Base-by-base conservation (phyloP, 1,284 basidiomycete genomes). In the Ganoderma sinense region DNA sequence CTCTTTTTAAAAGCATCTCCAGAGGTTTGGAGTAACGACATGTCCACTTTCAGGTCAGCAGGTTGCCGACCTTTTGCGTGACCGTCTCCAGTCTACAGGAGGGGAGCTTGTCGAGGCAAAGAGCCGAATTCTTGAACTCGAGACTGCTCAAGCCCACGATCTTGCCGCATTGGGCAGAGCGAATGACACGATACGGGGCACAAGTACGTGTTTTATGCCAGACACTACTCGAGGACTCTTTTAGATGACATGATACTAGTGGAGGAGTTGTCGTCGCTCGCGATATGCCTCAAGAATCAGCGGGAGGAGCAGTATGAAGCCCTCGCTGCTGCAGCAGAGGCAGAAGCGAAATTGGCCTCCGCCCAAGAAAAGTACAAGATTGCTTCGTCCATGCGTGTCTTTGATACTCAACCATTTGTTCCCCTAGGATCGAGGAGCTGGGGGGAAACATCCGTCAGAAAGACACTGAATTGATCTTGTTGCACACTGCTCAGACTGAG, bases 61-160 rank as follows among this genome's bases (percentile, higher is more conserved):
- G 69, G 81, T 82, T 2, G 75, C 78, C 14, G 81, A 82, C 60
- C 71, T 83, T 4, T 76, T 82, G 4, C 80, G 81, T 14, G 81
- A 82, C 62, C 78, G 78, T 59, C 74, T 83, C 39, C 75, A 80
- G 36, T 77, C 77, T 11, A 65, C 80, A 4, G 77, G 79, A 16
- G 76, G 78, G 29, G 81, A 83, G 55, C 75, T 82, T 23, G 66
- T 77, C 14, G 80, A 82, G 43, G 78, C 79, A 2, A 79, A 75
- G 65, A 74, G 68, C 39, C 80, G 81, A 2, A 66, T 80, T 20
- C 60, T 73, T 0, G 78, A 78, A 13, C 71, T 79, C 0, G 81
- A 83, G 62, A 53, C 33, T 20, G 63, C 65, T 11, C 78, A 80
- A 56, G 61, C 56, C 7, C 70, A 75, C 20, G 78, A 82, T 51